phyloP scores from a whole-genome alignment of 192 early-diverging fungal genomes.

The Backusella liffmaniae region DNA sequence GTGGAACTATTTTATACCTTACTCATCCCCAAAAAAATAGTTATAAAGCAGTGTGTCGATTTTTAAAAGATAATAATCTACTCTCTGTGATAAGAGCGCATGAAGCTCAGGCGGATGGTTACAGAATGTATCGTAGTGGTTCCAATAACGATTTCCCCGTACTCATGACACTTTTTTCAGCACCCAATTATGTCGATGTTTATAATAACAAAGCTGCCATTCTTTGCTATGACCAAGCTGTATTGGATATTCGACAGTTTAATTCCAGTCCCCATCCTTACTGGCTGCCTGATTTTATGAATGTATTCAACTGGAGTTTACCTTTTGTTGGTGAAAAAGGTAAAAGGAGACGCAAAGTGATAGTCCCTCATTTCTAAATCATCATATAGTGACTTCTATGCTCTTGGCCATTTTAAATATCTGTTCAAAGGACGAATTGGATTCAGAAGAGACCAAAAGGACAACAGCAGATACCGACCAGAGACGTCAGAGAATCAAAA shows the following conservation, averaged over 20 bases:
- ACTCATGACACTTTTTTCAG: constrained; percentile 97
- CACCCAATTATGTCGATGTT: constrained; percentile 95
- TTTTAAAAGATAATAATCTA: constrained; percentile 90
- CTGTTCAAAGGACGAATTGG: constrained; percentile 91
- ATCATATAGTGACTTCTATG: constrained; percentile 84
- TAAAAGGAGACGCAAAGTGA: constrained; percentile 24
- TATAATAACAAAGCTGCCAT: constrained; percentile 99
- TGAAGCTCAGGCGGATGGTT: constrained; percentile 94
- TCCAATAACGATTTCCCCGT: constrained; percentile 89
- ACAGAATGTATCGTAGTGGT: constrained; percentile 95
- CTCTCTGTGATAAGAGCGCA: constrained; percentile 95
- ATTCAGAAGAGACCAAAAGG: constrained; percentile 9
- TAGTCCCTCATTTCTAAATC: no score
- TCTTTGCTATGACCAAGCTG: constrained; percentile 95
- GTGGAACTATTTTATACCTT: not conserved
- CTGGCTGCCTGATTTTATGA: constrained; percentile 98
- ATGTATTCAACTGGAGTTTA: constrained; percentile 95
- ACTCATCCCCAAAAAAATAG: constrained; percentile 27
- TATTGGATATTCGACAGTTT: constrained; percentile 96
- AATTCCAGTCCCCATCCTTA: constrained; percentile 92
- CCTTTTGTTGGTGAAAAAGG: constrained; percentile 98
- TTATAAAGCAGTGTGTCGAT: constrained; percentile 87
- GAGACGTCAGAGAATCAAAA: constrained; percentile 66
- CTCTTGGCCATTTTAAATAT: constrained; percentile 89
- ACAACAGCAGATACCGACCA: constrained; percentile 39